These are phyloP conservation scores for Panellus pusillus DNA, from an alignment of 768 basidiomycete species.

Conservation along the genomic window DNA sequence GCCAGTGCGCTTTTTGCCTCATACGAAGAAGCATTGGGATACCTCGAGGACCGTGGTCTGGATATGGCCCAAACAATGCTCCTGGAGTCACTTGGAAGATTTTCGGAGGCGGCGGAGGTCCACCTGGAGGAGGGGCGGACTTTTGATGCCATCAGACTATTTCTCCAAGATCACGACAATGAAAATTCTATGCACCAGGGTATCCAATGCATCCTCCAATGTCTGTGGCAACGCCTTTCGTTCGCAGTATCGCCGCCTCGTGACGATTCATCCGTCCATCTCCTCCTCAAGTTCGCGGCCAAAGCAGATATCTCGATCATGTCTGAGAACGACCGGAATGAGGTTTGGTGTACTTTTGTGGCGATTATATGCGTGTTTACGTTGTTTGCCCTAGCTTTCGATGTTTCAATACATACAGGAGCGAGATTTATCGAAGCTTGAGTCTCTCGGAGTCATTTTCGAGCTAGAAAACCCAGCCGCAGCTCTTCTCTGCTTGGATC, in stretches of 20 bases:
- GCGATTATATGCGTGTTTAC: background rate
- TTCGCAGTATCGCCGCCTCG: conserved; percentile 33
- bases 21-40: conserved; percentile 55
- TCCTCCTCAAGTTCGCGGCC: conserved; percentile 29
- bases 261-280: conserved; percentile 12
- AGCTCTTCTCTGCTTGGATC: conserved; percentile 45
- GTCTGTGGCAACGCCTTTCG: conserved; percentile 46
- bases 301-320: conserved; percentile 16
- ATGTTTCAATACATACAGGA: conserved; percentile 38
- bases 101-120: conserved; percentile 51
- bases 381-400: conserved; percentile 23
- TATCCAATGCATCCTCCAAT: conserved; percentile 38
- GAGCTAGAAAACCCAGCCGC: conserved; percentile 28
- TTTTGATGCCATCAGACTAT: conserved; percentile 45
- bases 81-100: conserved; percentile 41
- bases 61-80: conserved; percentile 48
- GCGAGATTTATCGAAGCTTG: conserved; percentile 28
- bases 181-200: conserved; percentile 34
- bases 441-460: conserved; percentile 33
- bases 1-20: conserved; percentile 47
- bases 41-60: conserved; percentile 53
- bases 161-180: conserved; percentile 36
- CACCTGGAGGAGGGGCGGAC: conserved; percentile 48
- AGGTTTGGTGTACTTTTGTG: conserved; percentile 11
- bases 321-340: conserved; percentile 7